phyloP scores from a whole-genome alignment of 2,329 filamentous ascomycete species.

The Phoma sp. region DNA sequence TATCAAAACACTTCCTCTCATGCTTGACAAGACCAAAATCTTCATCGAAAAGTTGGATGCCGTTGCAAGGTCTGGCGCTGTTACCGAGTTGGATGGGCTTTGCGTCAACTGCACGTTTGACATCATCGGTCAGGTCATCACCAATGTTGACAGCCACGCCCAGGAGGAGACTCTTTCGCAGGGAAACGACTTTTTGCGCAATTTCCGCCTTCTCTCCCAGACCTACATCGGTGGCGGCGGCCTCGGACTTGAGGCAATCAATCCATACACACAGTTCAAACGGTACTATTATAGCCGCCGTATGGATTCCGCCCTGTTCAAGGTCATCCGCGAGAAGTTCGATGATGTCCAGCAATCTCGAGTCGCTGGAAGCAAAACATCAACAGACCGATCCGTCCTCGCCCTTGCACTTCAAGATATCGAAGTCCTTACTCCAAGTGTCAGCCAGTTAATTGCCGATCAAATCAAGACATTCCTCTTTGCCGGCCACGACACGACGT shows the following conservation, averaged over 20 bases:
- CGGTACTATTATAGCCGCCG: constrained; percentile 31
- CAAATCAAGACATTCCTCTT: constrained; percentile 55
- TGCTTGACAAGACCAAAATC: constrained; percentile 45
- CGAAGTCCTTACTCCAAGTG: constrained; percentile 45
- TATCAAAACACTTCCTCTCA: constrained; percentile 41
- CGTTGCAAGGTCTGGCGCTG: constrained; percentile 29
- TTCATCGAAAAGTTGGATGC: constrained; percentile 44
- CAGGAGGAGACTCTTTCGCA: constrained; percentile 29
- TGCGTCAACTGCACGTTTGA: constrained; percentile 46
- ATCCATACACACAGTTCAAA: constrained; percentile 27
- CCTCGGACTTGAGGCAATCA: constrained; percentile 30
- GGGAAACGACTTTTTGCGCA: constrained; percentile 34
- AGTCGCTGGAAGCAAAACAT: constrained; percentile 20
- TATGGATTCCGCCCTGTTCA: constrained; percentile 38
- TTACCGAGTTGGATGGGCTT: constrained; percentile 40
- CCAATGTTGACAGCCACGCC: constrained; percentile 38
- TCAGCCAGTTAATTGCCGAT: constrained; percentile 49
- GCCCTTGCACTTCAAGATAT: constrained; percentile 44
- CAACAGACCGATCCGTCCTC: constrained; percentile 41
- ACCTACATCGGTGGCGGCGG: constrained; percentile 32
- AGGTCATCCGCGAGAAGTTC: constrained; percentile 36
- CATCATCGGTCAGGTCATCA: constrained; percentile 45
- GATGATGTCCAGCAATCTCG: constrained; percentile 31
- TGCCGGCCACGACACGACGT: constrained; percentile 58
- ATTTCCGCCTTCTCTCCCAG: constrained; percentile 29